Conservation (phyloP, 2,329 filamentous ascomycete species). For the Aspergillus aculeatus region DNA sequence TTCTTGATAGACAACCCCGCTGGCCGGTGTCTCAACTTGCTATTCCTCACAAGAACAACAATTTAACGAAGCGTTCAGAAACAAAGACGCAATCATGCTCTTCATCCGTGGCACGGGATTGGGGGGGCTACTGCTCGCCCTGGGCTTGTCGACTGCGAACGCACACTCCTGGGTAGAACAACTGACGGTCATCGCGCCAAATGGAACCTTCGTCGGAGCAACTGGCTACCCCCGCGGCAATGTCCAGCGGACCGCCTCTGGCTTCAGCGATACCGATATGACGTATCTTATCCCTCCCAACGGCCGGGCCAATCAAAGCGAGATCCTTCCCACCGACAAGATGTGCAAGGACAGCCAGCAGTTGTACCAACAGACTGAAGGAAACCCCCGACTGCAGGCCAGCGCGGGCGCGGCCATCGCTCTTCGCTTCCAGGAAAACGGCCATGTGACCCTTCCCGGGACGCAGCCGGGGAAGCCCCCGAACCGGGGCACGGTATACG, state of each 20-base stretch:
- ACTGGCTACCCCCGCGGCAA: slow-evolving; percentile 76
- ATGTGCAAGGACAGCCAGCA: slow-evolving; percentile 67
- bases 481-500: slow-evolving; percentile 69
- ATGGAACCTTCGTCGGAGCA: slow-evolving; percentile 69
- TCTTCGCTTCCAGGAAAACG: slow-evolving; percentile 71
- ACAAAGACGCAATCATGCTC: slow-evolving; percentile 6
- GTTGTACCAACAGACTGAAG: slow-evolving; percentile 56
- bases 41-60: background rate
- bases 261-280: slow-evolving; percentile 59
- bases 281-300: slow-evolving; percentile 63
- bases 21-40: slow-evolving; percentile 16
- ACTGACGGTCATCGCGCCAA: slow-evolving; percentile 66
- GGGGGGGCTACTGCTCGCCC: slow-evolving; percentile 23
- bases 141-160: slow-evolving; percentile 27
- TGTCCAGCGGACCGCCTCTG: slow-evolving; percentile 55
- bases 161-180: slow-evolving; percentile 85
- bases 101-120: slow-evolving; percentile 1
- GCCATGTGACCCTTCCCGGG: slow-evolving; percentile 65
- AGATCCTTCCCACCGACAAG: slow-evolving; percentile 50
- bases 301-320: slow-evolving; percentile 49
- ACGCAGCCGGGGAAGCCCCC: slow-evolving; percentile 59
- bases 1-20: slow-evolving; percentile 11
- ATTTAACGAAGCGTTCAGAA: background rate
- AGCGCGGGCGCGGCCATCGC: slow-evolving; percentile 63
- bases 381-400: slow-evolving; percentile 63